Evolutionary conservation across 2,329 filamentous ascomycete genomes (phyloP).

Genomic region (Venturia pyrina): DNA sequence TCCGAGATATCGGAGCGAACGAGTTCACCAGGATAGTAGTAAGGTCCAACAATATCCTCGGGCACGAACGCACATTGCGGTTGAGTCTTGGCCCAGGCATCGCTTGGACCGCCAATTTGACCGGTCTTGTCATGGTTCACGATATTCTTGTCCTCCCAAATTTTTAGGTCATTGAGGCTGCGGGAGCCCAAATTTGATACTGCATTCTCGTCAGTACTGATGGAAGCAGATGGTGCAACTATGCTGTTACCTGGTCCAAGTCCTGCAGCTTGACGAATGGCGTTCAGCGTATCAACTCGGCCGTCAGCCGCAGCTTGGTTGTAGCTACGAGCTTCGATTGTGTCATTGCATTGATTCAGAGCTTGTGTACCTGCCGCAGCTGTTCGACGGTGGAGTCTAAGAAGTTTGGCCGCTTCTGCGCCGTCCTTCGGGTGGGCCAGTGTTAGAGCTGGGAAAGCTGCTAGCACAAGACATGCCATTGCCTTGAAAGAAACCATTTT

Average conservation of each 20-base stretch:
- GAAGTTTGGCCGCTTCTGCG: neutral
- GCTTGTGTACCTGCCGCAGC: neutral
- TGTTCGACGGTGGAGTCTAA: neutral
- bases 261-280: neutral
- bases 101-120: neutral
- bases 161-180: neutral
- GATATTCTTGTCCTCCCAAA: neutral
- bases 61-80: constrained; percentile 35
- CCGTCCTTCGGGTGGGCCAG: neutral
- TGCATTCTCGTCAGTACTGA: neutral
- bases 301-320: neutral
- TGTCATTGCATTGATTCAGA: neutral
- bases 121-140: constrained; percentile 3
- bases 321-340: neutral
- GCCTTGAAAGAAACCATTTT: neutral
- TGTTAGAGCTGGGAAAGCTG: neutral
- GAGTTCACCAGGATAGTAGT: constrained; percentile 40
- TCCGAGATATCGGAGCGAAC: constrained; percentile 40
- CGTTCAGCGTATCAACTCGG: neutral
- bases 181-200: neutral
- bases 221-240: neutral
- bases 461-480: neutral
- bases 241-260: neutral
- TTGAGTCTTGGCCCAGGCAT: constrained; percentile 22
- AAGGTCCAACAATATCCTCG: constrained; percentile 34